Conservation (phyloP, 169 alveolate species). For the Cyclospora cayetanensis region DNA sequence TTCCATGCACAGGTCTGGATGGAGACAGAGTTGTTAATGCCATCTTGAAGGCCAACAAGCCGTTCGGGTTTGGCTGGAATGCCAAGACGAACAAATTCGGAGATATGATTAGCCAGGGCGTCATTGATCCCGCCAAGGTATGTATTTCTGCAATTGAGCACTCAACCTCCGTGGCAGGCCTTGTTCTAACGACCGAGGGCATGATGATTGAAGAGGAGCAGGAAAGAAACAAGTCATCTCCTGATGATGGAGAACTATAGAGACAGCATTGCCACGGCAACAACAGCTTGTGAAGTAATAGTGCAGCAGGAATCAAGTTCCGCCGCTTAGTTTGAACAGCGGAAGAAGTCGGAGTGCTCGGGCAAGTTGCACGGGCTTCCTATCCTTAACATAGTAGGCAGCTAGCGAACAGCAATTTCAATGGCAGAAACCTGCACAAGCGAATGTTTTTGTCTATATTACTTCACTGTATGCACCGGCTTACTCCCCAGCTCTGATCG, state of each 20-base stretch:
- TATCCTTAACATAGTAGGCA: neutral
- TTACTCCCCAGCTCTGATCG: slow-evolving; percentile 77
- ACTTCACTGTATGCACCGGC: slow-evolving; percentile 9
- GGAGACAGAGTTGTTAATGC: slow-evolving; percentile 87
- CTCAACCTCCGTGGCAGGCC: slow-evolving; percentile 89
- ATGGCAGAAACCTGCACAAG: slow-evolving; percentile 71
- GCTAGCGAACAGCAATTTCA: slow-evolving; percentile 72
- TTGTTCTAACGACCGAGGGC: slow-evolving; percentile 90
- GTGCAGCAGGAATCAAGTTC: neutral
- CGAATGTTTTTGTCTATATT: neutral
- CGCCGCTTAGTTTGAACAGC: neutral
- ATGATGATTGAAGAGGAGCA: slow-evolving; percentile 91
- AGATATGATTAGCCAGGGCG: slow-evolving; percentile 90
- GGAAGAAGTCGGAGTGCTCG: neutral
- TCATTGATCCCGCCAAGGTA: slow-evolving; percentile 91
- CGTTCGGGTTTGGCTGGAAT: slow-evolving; percentile 90
- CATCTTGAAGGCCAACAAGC: slow-evolving; percentile 83
- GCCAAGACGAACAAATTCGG: slow-evolving; percentile 88
- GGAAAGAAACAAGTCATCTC: slow-evolving; percentile 80
- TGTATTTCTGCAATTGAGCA: slow-evolving; percentile 87
- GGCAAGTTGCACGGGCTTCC: slow-evolving; percentile 39
- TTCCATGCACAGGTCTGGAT: slow-evolving; percentile 77
- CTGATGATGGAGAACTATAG: slow-evolving; percentile 29
- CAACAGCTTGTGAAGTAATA: no score
- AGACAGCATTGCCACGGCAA: neutral